Percentiles rank a stretch among this genome's conserved stretches.
Conservation (phyloP, 257 asterid genomes). For the Salvia miltiorrhiza region DNA sequence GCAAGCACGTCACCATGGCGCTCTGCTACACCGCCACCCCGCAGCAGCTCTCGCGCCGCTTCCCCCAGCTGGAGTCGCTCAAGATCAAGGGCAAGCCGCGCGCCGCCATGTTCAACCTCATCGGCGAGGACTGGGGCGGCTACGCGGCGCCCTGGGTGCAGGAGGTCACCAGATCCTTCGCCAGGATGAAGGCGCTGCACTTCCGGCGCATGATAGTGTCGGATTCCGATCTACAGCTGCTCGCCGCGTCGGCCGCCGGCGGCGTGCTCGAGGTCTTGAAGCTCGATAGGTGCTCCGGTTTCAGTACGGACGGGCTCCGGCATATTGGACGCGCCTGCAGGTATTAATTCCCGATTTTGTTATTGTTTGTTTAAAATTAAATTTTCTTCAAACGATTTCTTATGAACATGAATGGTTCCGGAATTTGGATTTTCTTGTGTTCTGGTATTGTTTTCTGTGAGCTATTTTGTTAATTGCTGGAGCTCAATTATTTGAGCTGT, state of each 20-base stretch:
- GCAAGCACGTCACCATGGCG: constrained; percentile 72
- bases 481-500: not conserved
- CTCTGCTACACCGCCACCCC: constrained; percentile 71
- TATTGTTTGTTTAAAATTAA: not conserved
- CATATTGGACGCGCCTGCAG: constrained; percentile 55
- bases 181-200: constrained; percentile 47
- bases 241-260: constrained; percentile 36
- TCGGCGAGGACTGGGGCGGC: constrained; percentile 87
- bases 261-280: constrained; percentile 48
- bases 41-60: constrained; percentile 44
- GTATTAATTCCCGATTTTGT: constrained; percentile 18
- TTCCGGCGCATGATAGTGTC: constrained; percentile 71
- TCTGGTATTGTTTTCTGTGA: not conserved
- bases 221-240: constrained; percentile 59
- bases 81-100: constrained; percentile 85
- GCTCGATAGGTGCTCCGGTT: constrained; percentile 77
- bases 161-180: constrained; percentile 38
- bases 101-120: constrained; percentile 78
- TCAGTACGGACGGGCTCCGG: constrained; percentile 59
- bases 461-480: not conserved
- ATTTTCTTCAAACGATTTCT: not conserved
- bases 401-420: not conserved
- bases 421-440: not conserved
- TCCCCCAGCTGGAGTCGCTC: constrained; percentile 61
- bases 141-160: constrained; percentile 68